Evolutionary conservation across 2,329 filamentous ascomycete species (phyloP), one percentile per base, ranked within the genome.

Genomic region (Intubia oerlemansii): DNA sequence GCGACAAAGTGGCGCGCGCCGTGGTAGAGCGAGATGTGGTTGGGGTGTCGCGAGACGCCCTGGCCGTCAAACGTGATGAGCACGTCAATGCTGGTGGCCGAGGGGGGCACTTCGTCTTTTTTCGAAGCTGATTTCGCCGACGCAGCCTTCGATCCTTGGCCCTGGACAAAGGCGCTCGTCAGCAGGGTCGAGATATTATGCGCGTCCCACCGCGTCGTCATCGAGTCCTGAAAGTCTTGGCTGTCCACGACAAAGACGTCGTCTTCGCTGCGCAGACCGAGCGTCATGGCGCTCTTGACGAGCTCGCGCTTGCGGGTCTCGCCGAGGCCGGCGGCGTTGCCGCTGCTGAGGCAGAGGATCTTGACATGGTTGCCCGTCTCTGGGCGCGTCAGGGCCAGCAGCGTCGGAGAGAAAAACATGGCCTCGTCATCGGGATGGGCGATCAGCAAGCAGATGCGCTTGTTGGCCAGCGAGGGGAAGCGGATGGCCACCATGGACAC

Each of bases 401-500:
- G 60, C 1, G 81, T 78, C 0, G 88, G 88, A 37, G 82, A 71
- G 53, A 98, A 98, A 61, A 98, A 98, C 88, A 98, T 98, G 49
- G 85, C 88, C 57, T 98, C 88, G 44, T 98, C 88, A 52, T 98
- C 88, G 0, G 88, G 88, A 53, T 98, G 88, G 14, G 88, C 88
- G 44, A 98, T 95, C 31, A 98, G 60, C 30, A 98, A 65, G 47
- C 79, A 77, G 45, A 98, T 81, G 44, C 79, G 71, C 61, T 91
- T 90, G 55, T 80, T 75, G 41, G 59, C 60, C 37, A 93, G 56
- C 25, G 56, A 63, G 4, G 80, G 77, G 40, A 79, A 66, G 18
- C 60, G 52, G 16, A 52, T 41, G 35, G 54, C 51, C 24, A 57
- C 48, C n/a, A 55, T 44, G 24, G 51, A 49, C 16, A 51, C 54